These are phyloP conservation scores for Baorangia bicolor DNA, from an alignment of 768 basidiomycete genomes.

Conservation along the genomic window DNA sequence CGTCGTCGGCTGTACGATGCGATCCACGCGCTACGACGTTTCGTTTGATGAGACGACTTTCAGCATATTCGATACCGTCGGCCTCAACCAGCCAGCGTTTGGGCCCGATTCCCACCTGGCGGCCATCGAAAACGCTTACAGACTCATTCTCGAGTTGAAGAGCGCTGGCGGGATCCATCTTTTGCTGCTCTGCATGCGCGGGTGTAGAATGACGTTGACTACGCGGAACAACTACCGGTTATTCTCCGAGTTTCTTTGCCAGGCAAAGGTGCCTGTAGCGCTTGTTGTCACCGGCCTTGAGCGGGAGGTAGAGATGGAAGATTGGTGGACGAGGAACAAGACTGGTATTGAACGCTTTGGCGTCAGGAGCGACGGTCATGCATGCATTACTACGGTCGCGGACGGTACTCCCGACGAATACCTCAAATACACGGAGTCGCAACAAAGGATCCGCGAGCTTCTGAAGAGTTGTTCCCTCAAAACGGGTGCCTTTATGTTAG, in stretches of 20 bases:
- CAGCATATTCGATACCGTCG: no score
- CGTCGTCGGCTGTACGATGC: constrained; percentile 30
- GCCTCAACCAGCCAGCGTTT: no score
- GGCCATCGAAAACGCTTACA: constrained; percentile 11
- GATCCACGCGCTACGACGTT: constrained; percentile 20
- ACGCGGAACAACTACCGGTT: constrained; percentile 35
- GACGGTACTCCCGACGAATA: not conserved
- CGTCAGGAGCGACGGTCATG: constrained; percentile 20
- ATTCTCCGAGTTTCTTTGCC: constrained; percentile 38
- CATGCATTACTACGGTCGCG: constrained; percentile 19
- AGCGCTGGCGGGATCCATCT: constrained; percentile 33
- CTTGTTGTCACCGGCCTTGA: constrained; percentile 37
- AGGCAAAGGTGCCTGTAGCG: constrained; percentile 32
- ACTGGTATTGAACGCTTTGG: not conserved
- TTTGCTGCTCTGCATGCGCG: constrained; percentile 38
- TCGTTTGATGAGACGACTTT: no score
- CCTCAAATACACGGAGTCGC: constrained; percentile 14
- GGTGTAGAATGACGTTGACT: constrained; percentile 28
- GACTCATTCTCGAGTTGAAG: constrained; percentile 28
- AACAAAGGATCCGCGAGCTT: constrained; percentile 8
- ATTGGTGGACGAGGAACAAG: constrained; percentile 15
- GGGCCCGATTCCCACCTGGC: no score
- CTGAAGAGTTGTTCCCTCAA: not conserved
- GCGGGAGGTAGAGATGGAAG: no score
- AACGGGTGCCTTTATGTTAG: no score